Evolutionary conservation across 1,284 basidiomycete species (phyloP), one percentile per base, ranked within the genome.

Genomic region (Chalciporus piperatoides): DNA sequence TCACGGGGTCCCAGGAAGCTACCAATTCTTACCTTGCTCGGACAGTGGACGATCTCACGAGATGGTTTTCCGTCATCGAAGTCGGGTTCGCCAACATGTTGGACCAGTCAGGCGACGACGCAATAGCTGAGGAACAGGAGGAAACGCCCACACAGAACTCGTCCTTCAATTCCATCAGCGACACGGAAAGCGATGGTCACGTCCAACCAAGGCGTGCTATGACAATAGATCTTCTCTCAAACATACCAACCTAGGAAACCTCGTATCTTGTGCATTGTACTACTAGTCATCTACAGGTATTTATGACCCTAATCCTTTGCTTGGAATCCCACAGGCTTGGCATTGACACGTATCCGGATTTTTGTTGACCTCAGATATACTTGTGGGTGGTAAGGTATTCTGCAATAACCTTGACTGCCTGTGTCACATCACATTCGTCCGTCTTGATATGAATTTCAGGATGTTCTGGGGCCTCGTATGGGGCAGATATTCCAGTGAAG

Each of bases 401-500:
- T 27, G 82, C 80, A 65, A 99, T 94, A 52, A 82, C 76, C 55
- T 79, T 76, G 40, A 98, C 94, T 45, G 91, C 86, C 49, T 88
- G 84, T 35, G 79, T 76, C 40, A 99, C 86, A 57, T 87, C 82
- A 28, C 77, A 79, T 69, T 92, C 80, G 67, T 90, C 82, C 5
- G 96, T 98, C 65, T 81, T 84, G 68, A 99, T 90, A 73, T 97
- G 94, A 53, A 99, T 84, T 71, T 99, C 97, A 36, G 96, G 86
- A 14, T 74, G 74, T 51, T 78, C 76, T 6, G 97, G 96, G 7
- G 86, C 82, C 71, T 99, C 97, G 69, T 99, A 99, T 8, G 97
- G 97, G 3, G 97, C 93, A 32, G 92, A 95, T 65, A 99, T 89
- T 10, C 97, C 96, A 40, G 97, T 99, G 72, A 99, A 98, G 56